These are phyloP conservation scores for Xylariales sp. DNA, from an alignment of 2,329 filamentous ascomycete genomes.

Conservation along the genomic window DNA sequence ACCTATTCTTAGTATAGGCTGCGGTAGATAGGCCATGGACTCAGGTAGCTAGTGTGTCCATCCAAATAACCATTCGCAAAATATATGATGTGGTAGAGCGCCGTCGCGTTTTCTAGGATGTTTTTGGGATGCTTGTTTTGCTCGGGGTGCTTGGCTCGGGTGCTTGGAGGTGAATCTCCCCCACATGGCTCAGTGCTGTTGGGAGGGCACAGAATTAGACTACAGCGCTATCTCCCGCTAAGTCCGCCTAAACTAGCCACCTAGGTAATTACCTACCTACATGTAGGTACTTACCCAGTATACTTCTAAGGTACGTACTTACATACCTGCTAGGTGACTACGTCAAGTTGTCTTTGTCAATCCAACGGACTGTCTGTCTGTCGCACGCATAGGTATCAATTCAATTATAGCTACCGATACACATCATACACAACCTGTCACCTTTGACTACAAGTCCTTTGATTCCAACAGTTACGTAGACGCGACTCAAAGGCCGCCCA, in stretches of 20 bases:
- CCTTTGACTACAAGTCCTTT: not conserved
- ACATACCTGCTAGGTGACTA: too few relatives aligned
- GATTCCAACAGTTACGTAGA: not conserved
- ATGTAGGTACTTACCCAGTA: too few relatives aligned
- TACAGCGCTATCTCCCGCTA: slow-evolving; percentile 20
- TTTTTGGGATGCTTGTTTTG: too few relatives aligned
- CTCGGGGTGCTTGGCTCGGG: too few relatives aligned
- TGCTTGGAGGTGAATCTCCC: not conserved
- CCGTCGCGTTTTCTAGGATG: not conserved
- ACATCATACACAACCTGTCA: not conserved
- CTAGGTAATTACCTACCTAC: too few relatives aligned
- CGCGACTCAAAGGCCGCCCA: not conserved
- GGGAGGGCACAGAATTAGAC: slow-evolving; percentile 10
- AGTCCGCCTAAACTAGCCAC: not conserved
- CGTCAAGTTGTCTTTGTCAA: not conserved
- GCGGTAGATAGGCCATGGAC: not conserved
- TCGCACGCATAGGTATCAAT: not conserved
- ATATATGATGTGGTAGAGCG: not conserved
- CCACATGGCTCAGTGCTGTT: slow-evolving; percentile 13
- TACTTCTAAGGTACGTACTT: too few relatives aligned
- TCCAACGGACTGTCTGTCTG: not conserved
- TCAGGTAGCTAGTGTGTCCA: not conserved
- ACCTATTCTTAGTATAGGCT: not conserved
- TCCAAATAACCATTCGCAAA: not conserved
- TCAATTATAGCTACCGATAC: not conserved